Evolutionary conservation across 441 rosid species (phyloP), one percentile per base, ranked within the genome.

Genomic region (Pelargonium australe): DNA sequence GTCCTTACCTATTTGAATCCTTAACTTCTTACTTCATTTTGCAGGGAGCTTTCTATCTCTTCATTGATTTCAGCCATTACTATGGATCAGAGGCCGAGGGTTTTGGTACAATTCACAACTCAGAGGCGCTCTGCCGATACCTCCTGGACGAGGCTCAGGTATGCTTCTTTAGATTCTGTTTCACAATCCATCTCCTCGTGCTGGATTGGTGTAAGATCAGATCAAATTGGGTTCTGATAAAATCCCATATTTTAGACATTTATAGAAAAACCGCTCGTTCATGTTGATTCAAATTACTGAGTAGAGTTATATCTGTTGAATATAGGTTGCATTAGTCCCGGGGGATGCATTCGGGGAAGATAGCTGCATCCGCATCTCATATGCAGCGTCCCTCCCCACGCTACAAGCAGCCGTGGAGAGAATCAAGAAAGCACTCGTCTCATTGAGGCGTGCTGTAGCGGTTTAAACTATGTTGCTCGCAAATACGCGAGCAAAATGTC

Each of bases 261-360:
- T 96, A 0, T 90, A 86, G 1, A 80, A 90, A 23, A 83, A 89
- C 34, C 87, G 94, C 51, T 70, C 67, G 90, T 84, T 65, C 86
- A 85, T 88, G 95, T 85, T 75, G 17, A 61, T 20, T 6, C 63
- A 65, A 20, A 44, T 58, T 23, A 23, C 25, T 23, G 0, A 23
- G 2, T 8, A 7, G 12, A 68, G 37, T 17, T 69, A 12, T 57
- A 12, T 0, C 43, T 31, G 12, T 63, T 58, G 19, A 37, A 55
- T 68, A 49, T 79, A 95, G 99, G 98, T 95, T 58, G 99, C 99
- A 7, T 66, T 92, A 73, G 98, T 95, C 67, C 99, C 99, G 0
- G 98, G 99, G 47, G 97, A 85, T 72, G 99, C 99, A 55, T 95
- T 95, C 17, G 99, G 98, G 67, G 96, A 95, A 3, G 93, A 95